Base-by-base conservation (phyloP, 2,329 filamentous ascomycete species). In the Fusarium sp. region DNA sequence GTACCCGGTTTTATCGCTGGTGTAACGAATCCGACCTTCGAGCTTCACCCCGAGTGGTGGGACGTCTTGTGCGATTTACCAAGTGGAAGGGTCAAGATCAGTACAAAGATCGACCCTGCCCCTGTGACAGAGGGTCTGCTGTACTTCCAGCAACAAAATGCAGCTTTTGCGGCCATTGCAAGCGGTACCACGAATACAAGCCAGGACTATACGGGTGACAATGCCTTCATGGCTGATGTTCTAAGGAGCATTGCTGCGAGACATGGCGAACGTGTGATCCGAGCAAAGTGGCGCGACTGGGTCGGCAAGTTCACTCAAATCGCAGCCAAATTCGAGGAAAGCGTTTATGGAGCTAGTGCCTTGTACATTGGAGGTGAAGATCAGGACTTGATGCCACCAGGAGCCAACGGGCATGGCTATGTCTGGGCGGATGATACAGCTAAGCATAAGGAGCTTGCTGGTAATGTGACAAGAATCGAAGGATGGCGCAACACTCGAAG, bases 1-100 rank as follows among this genome's bases (percentile, higher is more conserved):
- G 96, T 99, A 0, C 96, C 96, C 11, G 96, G 96, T 5, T 99
- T 99, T 82, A 97, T 99, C 77, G 96, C 96, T 6, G 96, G 96
- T 64, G 96, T 99, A 44, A 99, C 96, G 3, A 99, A 99, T 80
- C 96, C 96, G 10, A 96, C 95, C 0, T 99, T 99, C 81, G 95
- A 96, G 70, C 91, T 95, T 79, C 96, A 98, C 79, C 94, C 93
- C 0, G 95, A 98, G 80, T 99, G 96, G 96, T 99, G 96, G 96
- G 96, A 99, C 82, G 84, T 99, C 15, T 87, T 99, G 18, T 99
- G 96, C 82, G 96, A 99, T 82, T 86, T 99, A 46, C 93, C 95
- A 0, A 96, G 92, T 3, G 96, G 96, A 15, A 91, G 95, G 47
- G 95, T 99, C 86, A 97, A 96, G 83, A 98, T 99, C 78, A 97